A percentile compares a stretch with the other conserved stretches of the same genome.
These are phyloP conservation scores for Buxus sempervirens DNA, from an alignment of 164 flowering plant genomes.

Conservation along the genomic window DNA sequence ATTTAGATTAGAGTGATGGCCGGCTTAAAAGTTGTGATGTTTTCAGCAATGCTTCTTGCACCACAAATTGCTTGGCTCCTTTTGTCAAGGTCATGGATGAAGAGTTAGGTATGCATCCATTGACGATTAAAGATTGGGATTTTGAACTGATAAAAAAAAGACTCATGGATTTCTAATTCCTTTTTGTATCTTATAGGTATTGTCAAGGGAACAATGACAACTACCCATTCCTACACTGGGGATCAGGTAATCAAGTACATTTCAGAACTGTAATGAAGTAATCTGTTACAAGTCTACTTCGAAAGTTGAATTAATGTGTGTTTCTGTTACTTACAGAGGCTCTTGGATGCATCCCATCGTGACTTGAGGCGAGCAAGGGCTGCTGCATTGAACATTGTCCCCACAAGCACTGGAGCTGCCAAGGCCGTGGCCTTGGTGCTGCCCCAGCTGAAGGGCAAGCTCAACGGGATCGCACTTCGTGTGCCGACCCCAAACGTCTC, in stretches of 20 bases:
- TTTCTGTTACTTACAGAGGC: conserved; percentile 49
- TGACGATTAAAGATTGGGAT: neutral
- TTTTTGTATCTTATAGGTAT: conserved; percentile 47
- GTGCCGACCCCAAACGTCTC: conserved; percentile 97
- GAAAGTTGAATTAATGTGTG: neutral
- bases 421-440: conserved; percentile 96
- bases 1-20: too few relatives aligned
- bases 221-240: conserved; percentile 96
- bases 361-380: conserved; percentile 97
- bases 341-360: conserved; percentile 93
- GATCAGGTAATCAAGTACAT: conserved; percentile 64
- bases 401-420: conserved; percentile 98
- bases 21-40: neutral
- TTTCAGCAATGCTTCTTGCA: conserved; percentile 98
- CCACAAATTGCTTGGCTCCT: conserved; percentile 97
- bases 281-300: too few relatives aligned
- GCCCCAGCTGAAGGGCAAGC: conserved; percentile 96
- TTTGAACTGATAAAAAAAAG: too few relatives aligned
- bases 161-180: too few relatives aligned
- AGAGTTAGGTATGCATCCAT: conserved; percentile 66
- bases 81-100: conserved; percentile 89
- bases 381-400: conserved; percentile 93
- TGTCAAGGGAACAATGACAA: conserved; percentile 99
- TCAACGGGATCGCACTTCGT: conserved; percentile 91
- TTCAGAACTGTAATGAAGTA: neutral